phyloP scores from a whole-genome alignment of 345 rosid species.

The Carallia brachiata region DNA sequence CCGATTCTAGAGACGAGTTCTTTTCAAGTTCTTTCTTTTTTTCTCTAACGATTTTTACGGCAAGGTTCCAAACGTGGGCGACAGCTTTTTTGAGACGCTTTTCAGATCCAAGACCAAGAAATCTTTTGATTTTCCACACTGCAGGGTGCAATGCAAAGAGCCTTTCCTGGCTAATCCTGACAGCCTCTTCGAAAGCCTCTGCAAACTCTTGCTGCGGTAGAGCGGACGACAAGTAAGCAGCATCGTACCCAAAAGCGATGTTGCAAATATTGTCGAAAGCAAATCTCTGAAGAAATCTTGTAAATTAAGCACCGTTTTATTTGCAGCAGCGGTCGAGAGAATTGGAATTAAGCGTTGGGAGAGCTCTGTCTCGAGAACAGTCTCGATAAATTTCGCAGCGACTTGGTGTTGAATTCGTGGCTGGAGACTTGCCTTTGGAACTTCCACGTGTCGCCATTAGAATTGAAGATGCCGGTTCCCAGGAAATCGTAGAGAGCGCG shows the following conservation, averaged over 20 bases:
- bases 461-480: conserved; percentile 67
- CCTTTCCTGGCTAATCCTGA: conserved; percentile 33
- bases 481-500: conserved; percentile 49
- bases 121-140: conserved; percentile 46
- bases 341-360: conserved; percentile 53
- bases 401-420: conserved; percentile 67
- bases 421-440: conserved; percentile 70
- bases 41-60: conserved; percentile 39
- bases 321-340: conserved; percentile 35
- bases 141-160: conserved; percentile 25
- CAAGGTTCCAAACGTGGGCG: conserved; percentile 44
- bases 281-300: conserved; percentile 64
- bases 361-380: conserved; percentile 51
- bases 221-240: conserved; percentile 45
- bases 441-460: conserved; percentile 61
- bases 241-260: conserved; percentile 68
- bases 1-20: conserved; percentile 25
- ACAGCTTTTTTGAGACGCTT: conserved; percentile 35
- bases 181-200: conserved; percentile 45
- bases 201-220: conserved; percentile 39
- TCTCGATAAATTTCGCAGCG: conserved; percentile 57
- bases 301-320: conserved; percentile 36
- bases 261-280: conserved; percentile 69
- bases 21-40: conserved; percentile 36
- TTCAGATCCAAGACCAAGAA: conserved; percentile 48